Conservation (phyloP, 805 yeast species). For the Starmerella bombicola region DNA sequence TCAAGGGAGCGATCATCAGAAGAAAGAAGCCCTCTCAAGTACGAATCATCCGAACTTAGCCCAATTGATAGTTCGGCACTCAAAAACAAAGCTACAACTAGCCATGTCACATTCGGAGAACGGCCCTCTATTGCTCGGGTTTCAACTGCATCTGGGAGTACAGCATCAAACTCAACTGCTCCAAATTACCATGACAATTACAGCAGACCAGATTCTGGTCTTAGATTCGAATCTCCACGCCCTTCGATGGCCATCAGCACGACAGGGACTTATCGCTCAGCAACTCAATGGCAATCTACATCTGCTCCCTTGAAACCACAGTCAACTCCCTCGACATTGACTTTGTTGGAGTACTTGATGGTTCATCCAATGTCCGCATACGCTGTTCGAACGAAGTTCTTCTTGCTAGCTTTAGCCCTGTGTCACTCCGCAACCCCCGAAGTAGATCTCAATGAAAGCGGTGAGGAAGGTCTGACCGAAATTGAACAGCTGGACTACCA, state of each 20-base stretch:
- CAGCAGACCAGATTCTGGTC: no score
- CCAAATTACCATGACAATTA: no score
- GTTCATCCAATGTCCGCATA: conserved; percentile 55
- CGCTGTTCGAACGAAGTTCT: conserved; percentile 63
- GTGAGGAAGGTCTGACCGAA: conserved; percentile 27
- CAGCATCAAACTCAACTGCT: no score
- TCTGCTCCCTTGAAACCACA: conserved; percentile 38
- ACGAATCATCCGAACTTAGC: no score
- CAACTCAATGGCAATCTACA: conserved; percentile 37
- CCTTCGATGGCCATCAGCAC: conserved; percentile 4
- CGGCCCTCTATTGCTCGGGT: neutral
- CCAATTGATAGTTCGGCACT: neutral
- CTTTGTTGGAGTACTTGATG: conserved; percentile 59
- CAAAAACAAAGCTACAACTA: neutral
- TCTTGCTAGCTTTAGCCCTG: conserved; percentile 66
- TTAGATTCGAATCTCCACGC: neutral
- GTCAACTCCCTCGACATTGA: conserved; percentile 43
- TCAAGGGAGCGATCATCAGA: no score
- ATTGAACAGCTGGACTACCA: conserved; percentile 67
- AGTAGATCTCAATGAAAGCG: conserved; percentile 26
- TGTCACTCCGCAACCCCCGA: conserved; percentile 88
- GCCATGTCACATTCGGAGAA: no score
- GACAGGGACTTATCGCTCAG: no score
- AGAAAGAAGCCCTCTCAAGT: no score
- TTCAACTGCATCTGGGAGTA: neutral